These are phyloP conservation scores for Colletotrichum falcatum DNA, from an alignment of 2,329 filamentous ascomycete genomes.

Conservation along the genomic window DNA sequence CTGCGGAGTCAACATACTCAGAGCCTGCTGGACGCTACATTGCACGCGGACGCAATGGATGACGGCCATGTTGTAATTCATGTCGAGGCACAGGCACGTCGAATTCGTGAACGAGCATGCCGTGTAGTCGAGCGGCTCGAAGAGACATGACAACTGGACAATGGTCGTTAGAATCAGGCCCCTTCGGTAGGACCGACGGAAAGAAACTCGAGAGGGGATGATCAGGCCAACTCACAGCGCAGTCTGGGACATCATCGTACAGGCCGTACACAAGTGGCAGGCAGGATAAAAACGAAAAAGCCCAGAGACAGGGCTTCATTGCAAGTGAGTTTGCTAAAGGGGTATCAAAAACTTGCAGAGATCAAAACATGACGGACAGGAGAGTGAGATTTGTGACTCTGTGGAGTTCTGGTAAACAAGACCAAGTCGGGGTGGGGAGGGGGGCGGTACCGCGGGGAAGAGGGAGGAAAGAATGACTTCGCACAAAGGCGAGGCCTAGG, in stretches of 20 bases:
- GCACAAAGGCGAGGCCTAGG: not conserved
- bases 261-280: slow-evolving; percentile 28
- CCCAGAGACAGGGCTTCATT: slow-evolving; percentile 31
- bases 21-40: slow-evolving; percentile 32
- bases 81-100: slow-evolving; percentile 32
- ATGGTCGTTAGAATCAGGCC: not conserved
- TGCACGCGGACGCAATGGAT: slow-evolving; percentile 34
- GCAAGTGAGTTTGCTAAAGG: not conserved
- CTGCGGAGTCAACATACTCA: not conserved
- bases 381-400: not conserved
- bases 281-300: slow-evolving; percentile 1
- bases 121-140: slow-evolving; percentile 27
- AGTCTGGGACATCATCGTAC: slow-evolving; percentile 30
- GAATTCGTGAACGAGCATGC: slow-evolving; percentile 19
- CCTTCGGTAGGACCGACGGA: no score
- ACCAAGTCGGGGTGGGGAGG: not conserved
- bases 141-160: slow-evolving; percentile 26
- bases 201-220: no score
- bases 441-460: not conserved
- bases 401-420: not conserved
- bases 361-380: slow-evolving; percentile 25
- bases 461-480: not conserved
- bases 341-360: not conserved
- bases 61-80: slow-evolving; percentile 35
- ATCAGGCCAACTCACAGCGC: slow-evolving; percentile 16